Evolutionary conservation across 192 early-diverging fungal species (phyloP), one percentile per base, ranked within the genome.

Genomic region (Lobulomyces angularis): DNA sequence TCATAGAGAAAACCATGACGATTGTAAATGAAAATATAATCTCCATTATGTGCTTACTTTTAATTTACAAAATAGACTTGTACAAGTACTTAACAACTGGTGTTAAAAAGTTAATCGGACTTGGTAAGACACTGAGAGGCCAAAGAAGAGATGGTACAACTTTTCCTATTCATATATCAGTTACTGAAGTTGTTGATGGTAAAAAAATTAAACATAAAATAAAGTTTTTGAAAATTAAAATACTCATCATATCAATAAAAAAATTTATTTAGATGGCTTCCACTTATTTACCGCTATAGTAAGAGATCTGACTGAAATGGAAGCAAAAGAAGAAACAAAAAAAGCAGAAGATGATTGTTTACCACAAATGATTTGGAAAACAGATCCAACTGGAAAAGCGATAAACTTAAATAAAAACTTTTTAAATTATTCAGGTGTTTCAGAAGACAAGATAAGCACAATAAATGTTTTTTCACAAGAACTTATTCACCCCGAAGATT

Each of bases 331-430:
- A n/a, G n/a, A n/a, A n/a, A n/a, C n/a, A n/a, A n/a, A n/a, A n/a
- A n/a, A n/a, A n/a, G n/a, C n/a, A 9, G 45, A 46, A 46, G 39
- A 46, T 16, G 35, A 39, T 23, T 37, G 39, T 21, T 32, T 37
- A 43, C 35, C 45, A 3, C 45, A 46, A 46, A 46, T 46, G 45
- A 46, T 46, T 5, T 46, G 45, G 45, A 8, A 3, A 5, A 46
- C 39, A n/a, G 45, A 46, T 11, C 17, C 19, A 9, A 21, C 5
- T 5, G 45, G 45, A 3, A 28, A 32, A 19, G 45, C 39, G 38
- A 8, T 46, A 0, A 31, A 26, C 1, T 46, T 46, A 37, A 46
- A 46, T n/a, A n/a, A 46, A 37, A 14, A 23, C 21, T 46, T 46
- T 37, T 37, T 37, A 14, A 18, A 3, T 8, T 46, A 46, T 21